Conservation (phyloP, 805 yeast species). For the Lachancea sp. region DNA sequence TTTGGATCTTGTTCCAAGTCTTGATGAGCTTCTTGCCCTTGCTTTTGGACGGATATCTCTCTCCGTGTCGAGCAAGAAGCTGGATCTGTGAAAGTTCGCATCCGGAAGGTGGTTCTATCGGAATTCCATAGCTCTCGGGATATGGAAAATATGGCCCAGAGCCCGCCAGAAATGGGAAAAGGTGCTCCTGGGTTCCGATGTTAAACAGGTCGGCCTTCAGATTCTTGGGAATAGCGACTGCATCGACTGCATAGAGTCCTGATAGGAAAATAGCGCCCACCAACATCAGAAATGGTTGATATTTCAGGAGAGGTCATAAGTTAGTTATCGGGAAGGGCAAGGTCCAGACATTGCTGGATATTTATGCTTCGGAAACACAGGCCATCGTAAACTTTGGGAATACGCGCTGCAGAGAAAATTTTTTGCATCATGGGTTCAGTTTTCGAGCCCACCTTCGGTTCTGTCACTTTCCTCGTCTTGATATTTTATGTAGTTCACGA, state of each 20-base stretch:
- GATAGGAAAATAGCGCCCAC: not conserved
- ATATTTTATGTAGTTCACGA: not conserved
- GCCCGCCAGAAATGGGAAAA: conserved; percentile 48
- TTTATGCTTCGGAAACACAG: too few relatives aligned
- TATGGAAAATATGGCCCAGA: conserved; percentile 49
- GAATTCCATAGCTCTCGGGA: conserved; percentile 46
- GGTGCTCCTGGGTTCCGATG: conserved; percentile 23
- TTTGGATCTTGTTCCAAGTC: conserved; percentile 15
- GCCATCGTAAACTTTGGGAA: not conserved
- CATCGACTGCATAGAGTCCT: not conserved
- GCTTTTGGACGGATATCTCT: conserved; percentile 57
- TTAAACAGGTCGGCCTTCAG: not conserved
- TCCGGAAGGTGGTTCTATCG: conserved; percentile 39
- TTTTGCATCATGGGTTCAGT: not conserved
- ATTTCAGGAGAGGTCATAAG: too few relatives aligned
- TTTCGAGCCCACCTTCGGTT: not conserved
- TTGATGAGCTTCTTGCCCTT: conserved; percentile 35
- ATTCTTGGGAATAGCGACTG: not conserved
- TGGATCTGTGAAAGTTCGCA: conserved; percentile 64
- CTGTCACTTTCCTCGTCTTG: not conserved
- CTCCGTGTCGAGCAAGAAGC: conserved; percentile 71
- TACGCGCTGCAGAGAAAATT: not conserved
- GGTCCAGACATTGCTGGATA: too few relatives aligned
- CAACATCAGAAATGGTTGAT: too few relatives aligned
- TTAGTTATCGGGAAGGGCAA: too few relatives aligned